Base-by-base conservation (phyloP, 179 eudicot species). In the Sideroxylon spinosum region DNA sequence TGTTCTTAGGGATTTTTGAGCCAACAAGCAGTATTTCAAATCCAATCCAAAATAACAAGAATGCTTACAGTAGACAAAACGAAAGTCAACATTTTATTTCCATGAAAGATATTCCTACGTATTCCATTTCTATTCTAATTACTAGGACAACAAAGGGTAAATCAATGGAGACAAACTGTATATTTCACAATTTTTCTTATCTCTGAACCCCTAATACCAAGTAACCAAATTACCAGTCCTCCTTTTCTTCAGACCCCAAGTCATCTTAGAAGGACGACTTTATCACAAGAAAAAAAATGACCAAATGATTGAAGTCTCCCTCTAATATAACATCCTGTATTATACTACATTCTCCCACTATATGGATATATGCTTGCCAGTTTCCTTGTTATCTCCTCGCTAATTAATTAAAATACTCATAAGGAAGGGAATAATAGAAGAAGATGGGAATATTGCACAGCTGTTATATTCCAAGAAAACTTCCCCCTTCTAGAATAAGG, bases 241-340 rank as follows among this genome's bases (percentile, higher is more conserved):
- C 16, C 52, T 32, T 67, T 46, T 6, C 23, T 60, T 26, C 68
- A 25, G 26, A 14, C 26, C 26, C 68, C 44, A 64, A 23, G 13
- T 28, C 32, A 25, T 37, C 22, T 16, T 20, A 67, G 9, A 14
- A 37, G 71, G 52, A 68, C 23, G 9, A 23, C 14, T 68, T 68
- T n/a, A 25, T 32, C 44, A 37, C 9, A 7, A 1, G 25, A 60
- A 0, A 20, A 14, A 67, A 5, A 66, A 66, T 14, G 44, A 29
- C n/a, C 70, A 29, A 67, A 67, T 32, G 71, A 20, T 16, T 67
- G 71, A 67, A 67, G 16, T 23, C 23, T 68, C 23, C 49, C 52
- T 37, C 12, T 37, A 20, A 23, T 64, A 64, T 12, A 22, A 22
- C 6, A 64, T 26, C 17, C 8, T 61, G 28, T 3, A 61, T 61